Conservation (phyloP, 2,329 filamentous ascomycete species). For the Calonectria hongkongensis region DNA sequence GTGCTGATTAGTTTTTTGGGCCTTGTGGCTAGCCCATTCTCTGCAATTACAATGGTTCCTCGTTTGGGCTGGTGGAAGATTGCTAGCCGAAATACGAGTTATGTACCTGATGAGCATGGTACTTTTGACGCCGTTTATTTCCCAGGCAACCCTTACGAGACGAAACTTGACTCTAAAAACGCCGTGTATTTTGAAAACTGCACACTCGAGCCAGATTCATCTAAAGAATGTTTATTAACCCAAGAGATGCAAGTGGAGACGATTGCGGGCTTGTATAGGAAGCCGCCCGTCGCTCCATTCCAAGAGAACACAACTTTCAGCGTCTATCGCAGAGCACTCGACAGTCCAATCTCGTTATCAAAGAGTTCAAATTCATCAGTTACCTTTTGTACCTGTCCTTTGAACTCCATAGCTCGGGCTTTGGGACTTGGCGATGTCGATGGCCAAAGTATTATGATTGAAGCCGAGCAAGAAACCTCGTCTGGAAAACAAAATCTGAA, state of each 20-base stretch:
- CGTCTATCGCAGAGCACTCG: background rate
- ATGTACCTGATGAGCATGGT: background rate
- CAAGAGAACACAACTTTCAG: background rate
- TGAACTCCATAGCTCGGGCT: background rate
- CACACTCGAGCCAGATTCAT: too few relatives aligned
- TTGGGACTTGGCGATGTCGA: background rate
- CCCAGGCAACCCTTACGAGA: background rate
- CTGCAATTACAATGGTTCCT: background rate
- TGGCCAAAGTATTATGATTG: too few relatives aligned
- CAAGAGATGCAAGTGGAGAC: background rate
- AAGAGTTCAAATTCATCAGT: background rate
- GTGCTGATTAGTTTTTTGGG: background rate
- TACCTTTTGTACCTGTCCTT: background rate
- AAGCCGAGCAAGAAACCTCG: background rate
- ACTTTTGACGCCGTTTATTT: background rate
- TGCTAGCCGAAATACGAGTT: background rate
- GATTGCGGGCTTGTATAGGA: background rate
- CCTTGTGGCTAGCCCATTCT: background rate
- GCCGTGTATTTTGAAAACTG: background rate
- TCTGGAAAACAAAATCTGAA: background rate
- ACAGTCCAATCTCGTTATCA: background rate
- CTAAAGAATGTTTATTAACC: background rate
- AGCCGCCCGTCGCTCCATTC: background rate
- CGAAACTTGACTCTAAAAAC: background rate
- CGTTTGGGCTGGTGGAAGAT: background rate